Evolutionary conservation across 768 basidiomycete species (phyloP), one percentile per base, ranked within the genome.

Genomic region (Termitomyces sp.): DNA sequence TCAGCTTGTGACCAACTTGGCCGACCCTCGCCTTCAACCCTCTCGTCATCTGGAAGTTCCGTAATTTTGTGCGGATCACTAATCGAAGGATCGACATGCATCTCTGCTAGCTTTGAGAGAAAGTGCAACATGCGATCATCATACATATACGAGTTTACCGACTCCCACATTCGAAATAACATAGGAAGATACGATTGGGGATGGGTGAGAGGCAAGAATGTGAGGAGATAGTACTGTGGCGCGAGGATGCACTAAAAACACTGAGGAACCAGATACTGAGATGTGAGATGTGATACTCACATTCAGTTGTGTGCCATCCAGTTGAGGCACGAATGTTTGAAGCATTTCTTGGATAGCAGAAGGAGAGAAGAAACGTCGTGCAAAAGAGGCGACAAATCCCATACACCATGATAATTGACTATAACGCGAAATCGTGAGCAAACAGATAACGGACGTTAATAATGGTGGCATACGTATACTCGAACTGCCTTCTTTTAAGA

Each of bases 41-140:
- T 73, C 62, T 79, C 86, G 71, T 90, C 88, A 65, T 90, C 87
- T 38, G 87, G 85, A 61, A 90, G 79, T 55, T 83, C 78, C 49
- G 79, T 68, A 58, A 92, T 76, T 61, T 79, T 77, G 56, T 79
- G 77, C 26, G 93, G 92, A 67, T 94, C 85, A 68, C 88, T 90
- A 70, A 83, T 72, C 43, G 81, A 77, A 53, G 92, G 86, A 64
- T 89, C 86, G 61, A 90, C 80, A 73, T 96, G 94, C 73, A 87
- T 78, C 70, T 92, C 88, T 55, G 87, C 76, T 47, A 96, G 77
- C 64, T 81, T 80, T 30, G 91, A 79, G 59, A 94, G 80, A 68
- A 96, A 88, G 57, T 90, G 82, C 60, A 94, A 77, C 84, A 92
- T 92, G 70, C 92, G 82, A 66, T 93, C 92, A 77, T 94, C 92